A percentile compares a stretch with the other conserved stretches of the same genome.
Conservation (phyloP, 768 basidiomycete genomes). For the Calvatia gigantea region DNA sequence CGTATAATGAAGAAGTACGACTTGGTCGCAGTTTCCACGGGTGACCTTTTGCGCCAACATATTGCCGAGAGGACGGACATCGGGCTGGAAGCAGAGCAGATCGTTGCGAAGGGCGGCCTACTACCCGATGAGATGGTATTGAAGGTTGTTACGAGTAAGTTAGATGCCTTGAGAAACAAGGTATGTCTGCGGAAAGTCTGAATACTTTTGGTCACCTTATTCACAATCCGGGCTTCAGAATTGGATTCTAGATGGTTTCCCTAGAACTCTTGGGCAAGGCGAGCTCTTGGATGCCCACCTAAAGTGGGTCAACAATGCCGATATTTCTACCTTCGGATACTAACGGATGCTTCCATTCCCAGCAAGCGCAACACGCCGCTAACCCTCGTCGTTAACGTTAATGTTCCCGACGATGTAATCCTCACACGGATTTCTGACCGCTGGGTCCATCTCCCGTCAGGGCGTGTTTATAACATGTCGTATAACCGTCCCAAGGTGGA, state of each 20-base stretch:
- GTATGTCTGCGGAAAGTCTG: conserved; percentile 31
- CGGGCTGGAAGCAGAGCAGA: conserved; percentile 69
- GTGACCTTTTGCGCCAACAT: conserved; percentile 83
- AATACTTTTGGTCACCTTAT: neutral
- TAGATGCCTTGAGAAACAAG: conserved; percentile 63
- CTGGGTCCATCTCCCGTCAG: conserved; percentile 85
- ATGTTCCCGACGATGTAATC: conserved; percentile 87
- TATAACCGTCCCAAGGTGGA: conserved; percentile 82
- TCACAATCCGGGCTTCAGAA: conserved; percentile 41
- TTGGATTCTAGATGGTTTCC: conserved; percentile 94
- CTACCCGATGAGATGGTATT: conserved; percentile 80
- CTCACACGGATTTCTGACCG: conserved; percentile 85
- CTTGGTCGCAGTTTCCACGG: conserved; percentile 73
- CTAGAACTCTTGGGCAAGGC: conserved; percentile 84
- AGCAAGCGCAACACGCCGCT: conserved; percentile 65
- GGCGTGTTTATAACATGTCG: conserved; percentile 85
- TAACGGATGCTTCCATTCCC: conserved; percentile 9
- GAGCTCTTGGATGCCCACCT: conserved; percentile 75
- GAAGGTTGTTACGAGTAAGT: conserved; percentile 67
- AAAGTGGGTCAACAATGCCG: conserved; percentile 38
- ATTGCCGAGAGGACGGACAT: conserved; percentile 73
- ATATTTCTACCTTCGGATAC: neutral
- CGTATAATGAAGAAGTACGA: conserved; percentile 80
- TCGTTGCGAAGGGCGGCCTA: conserved; percentile 76
- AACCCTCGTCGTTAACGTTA: conserved; percentile 80